Conservation (phyloP, 2,329 filamentous ascomycete genomes). For the Neopestalotiopsis rosae region DNA sequence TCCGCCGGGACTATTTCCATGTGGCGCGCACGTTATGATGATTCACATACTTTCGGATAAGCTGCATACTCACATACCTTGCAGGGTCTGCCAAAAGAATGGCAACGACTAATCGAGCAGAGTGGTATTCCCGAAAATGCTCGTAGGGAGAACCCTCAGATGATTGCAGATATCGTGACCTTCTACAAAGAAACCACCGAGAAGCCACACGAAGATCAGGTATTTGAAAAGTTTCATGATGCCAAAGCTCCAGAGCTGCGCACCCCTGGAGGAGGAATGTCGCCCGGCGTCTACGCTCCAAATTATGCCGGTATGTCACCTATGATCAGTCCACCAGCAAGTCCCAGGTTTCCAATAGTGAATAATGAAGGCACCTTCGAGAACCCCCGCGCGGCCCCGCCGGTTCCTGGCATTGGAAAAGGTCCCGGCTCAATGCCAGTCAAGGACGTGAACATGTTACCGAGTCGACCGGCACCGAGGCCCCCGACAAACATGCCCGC, state of each 20-base stretch:
- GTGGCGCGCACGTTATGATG: background rate
- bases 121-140: constrained; percentile 97
- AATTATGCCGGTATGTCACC: constrained; percentile 64
- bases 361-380: constrained; percentile 95
- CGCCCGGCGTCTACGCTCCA: constrained; percentile 59
- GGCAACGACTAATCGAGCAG: constrained; percentile 94
- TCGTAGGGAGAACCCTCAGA: constrained; percentile 92
- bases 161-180: constrained; percentile 92
- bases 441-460: constrained; percentile 70
- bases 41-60: background rate
- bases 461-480: constrained; percentile 84
- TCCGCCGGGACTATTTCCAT: background rate
- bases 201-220: constrained; percentile 78
- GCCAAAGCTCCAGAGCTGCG: constrained; percentile 66
- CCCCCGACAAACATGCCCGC: constrained; percentile 73
- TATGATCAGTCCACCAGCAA: constrained; percentile 78
- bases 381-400: constrained; percentile 91
- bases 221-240: constrained; percentile 96
- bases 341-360: constrained; percentile 82
- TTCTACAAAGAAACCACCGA: constrained; percentile 97
- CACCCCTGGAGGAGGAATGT: constrained; percentile 50
- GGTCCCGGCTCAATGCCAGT: constrained; percentile 43
- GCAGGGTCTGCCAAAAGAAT: constrained; percentile 94
- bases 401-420: constrained; percentile 54
- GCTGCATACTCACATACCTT: constrained; percentile 19